Evolutionary conservation across 768 basidiomycete species (phyloP).

Genomic region (Boletus coccyginus): DNA sequence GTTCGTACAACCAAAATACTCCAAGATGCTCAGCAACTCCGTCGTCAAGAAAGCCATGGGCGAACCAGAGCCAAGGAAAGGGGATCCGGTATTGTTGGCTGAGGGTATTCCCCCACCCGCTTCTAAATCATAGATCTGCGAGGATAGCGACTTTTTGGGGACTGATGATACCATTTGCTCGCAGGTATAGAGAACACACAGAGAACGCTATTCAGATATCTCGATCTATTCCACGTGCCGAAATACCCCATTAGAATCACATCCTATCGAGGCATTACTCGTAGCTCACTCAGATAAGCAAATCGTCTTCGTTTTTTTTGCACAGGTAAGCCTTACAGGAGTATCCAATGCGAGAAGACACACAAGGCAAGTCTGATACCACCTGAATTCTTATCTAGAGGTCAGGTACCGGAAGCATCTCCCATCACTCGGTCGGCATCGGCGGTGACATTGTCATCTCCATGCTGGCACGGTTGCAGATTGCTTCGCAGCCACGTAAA

Average conservation of each 20-base stretch:
- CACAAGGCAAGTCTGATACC: too few relatives aligned
- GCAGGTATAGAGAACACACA: not conserved
- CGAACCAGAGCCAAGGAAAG: slow-evolving; percentile 37
- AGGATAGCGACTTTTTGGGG: not conserved
- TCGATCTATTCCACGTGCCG: not conserved
- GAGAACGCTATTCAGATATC: not conserved
- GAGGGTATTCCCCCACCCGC: slow-evolving; percentile 29
- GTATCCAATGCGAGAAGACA: too few relatives aligned
- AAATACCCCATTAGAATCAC: slow-evolving; percentile 3
- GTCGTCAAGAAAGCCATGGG: slow-evolving; percentile 67
- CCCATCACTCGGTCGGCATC: too few relatives aligned
- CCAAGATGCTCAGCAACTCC: slow-evolving; percentile 64
- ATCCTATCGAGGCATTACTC: too few relatives aligned
- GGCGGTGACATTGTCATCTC: too few relatives aligned
- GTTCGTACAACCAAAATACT: slow-evolving; percentile 89
- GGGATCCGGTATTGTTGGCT: slow-evolving; percentile 23
- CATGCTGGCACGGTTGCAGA: too few relatives aligned
- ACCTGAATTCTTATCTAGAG: too few relatives aligned
- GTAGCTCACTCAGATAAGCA: too few relatives aligned
- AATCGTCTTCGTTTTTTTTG: too few relatives aligned
- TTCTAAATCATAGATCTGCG: slow-evolving; percentile 22
- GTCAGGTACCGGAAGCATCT: too few relatives aligned
- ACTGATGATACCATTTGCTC: not conserved
- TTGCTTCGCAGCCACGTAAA: too few relatives aligned
- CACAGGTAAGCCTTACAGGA: too few relatives aligned